A percentile compares a stretch with the other conserved stretches of the same genome.
phyloP scores from a whole-genome alignment of 2,329 filamentous ascomycete species.

The Passalora sequoiae region DNA sequence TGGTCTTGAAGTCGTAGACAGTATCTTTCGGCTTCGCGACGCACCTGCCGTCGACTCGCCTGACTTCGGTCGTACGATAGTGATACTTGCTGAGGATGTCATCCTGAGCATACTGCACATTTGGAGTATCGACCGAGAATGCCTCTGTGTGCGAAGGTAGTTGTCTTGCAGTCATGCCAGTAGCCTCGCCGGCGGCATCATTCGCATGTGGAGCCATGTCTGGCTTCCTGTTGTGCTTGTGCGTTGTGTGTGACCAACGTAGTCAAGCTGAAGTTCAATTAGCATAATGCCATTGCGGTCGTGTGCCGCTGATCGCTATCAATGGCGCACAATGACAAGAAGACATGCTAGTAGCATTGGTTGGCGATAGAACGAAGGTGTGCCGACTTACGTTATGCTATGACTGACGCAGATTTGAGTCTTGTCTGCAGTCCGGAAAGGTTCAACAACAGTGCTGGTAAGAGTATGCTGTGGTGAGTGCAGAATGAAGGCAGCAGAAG shows the following conservation, averaged over 20 bases:
- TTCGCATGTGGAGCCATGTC: constrained; percentile 91
- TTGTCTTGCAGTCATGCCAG: constrained; percentile 38
- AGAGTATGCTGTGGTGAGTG: too few relatives aligned
- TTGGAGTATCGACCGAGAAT: constrained; percentile 86
- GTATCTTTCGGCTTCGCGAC: constrained; percentile 83
- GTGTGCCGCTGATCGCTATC: too few relatives aligned
- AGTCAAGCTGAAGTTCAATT: too few relatives aligned
- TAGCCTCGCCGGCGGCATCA: constrained; percentile 53
- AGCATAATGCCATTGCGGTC: too few relatives aligned
- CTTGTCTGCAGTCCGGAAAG: too few relatives aligned
- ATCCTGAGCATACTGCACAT: constrained; percentile 81
- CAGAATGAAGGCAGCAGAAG: too few relatives aligned
- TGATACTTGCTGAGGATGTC: constrained; percentile 92
- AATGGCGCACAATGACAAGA: too few relatives aligned
- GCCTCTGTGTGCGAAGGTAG: constrained; percentile 29
- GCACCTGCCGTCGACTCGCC: constrained; percentile 66
- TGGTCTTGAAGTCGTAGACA: constrained; percentile 94
- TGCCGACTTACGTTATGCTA: too few relatives aligned
- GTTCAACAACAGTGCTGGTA: too few relatives aligned
- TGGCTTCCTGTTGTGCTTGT: not conserved
- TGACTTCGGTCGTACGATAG: constrained; percentile 88
- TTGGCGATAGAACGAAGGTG: too few relatives aligned
- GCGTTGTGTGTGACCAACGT: not conserved
- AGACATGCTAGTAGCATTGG: too few relatives aligned
- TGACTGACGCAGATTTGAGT: too few relatives aligned